These are phyloP conservation scores for Morella rubra DNA, from an alignment of 306 rosid genomes.

Conservation along the genomic window DNA sequence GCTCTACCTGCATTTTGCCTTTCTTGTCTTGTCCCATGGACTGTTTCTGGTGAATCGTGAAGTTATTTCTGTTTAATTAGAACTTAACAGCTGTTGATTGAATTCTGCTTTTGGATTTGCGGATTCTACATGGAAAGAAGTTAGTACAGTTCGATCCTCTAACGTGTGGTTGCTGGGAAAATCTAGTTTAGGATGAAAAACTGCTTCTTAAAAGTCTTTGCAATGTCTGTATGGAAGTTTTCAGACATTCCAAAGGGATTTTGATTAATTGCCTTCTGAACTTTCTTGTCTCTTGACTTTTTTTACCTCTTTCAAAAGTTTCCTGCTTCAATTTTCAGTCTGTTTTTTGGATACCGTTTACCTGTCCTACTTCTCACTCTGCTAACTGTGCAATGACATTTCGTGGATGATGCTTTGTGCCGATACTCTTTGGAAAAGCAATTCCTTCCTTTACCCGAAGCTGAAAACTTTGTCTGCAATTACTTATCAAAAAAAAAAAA, in stretches of 20 bases:
- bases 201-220: not conserved
- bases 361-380: not conserved
- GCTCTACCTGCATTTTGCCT: not conserved
- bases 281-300: not conserved
- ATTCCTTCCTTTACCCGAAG: not conserved
- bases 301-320: not conserved
- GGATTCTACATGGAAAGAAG: not conserved
- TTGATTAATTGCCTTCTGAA: not conserved
- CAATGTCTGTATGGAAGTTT: not conserved
- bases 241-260: not conserved
- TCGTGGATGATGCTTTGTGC: not conserved
- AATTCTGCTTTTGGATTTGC: not conserved
- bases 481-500: too few relatives aligned
- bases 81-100: not conserved
- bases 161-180: not conserved
- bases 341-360: not conserved
- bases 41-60: not conserved
- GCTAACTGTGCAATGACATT: not conserved
- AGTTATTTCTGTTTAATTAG: not conserved
- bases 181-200: constrained; percentile 1
- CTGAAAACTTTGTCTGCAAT: not conserved
- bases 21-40: not conserved
- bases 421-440: not conserved
- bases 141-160: not conserved
- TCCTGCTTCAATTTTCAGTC: not conserved